These are phyloP conservation scores for Filobasidium floriforme DNA, from an alignment of 768 basidiomycete genomes.

Conservation along the genomic window DNA sequence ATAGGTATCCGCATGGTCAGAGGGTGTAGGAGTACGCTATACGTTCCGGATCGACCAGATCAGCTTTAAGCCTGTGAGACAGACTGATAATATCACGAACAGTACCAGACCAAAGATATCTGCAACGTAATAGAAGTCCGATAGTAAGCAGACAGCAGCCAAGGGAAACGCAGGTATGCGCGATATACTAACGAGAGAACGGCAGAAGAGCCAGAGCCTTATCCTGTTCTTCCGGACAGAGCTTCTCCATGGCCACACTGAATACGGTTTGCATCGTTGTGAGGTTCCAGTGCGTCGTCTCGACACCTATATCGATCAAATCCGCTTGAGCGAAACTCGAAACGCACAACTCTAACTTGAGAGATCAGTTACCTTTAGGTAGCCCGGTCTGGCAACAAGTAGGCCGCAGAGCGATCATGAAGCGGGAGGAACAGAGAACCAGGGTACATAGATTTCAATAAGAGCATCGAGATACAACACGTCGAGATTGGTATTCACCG, in stretches of 20 bases:
- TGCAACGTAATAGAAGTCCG: background rate
- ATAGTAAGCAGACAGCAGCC: conserved; percentile 12
- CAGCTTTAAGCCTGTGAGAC: background rate
- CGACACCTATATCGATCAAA: conserved; percentile 28
- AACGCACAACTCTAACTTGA: background rate
- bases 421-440: background rate
- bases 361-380: conserved; percentile 35
- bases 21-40: conserved; percentile 37
- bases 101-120: conserved; percentile 21
- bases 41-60: background rate
- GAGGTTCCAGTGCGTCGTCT: conserved; percentile 54
- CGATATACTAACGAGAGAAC: conserved; percentile 34
- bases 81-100: background rate
- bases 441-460: background rate
- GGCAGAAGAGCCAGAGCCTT: conserved; percentile 61
- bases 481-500: conserved; percentile 21
- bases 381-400: conserved; percentile 29
- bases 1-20: conserved; percentile 39
- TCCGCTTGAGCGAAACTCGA: background rate
- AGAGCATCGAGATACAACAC: background rate
- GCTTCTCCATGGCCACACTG: conserved; percentile 12
- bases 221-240: conserved; percentile 48
- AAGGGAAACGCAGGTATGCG: background rate
- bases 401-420: too few species aligned
- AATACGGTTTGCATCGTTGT: conserved; percentile 20